Conservation (phyloP, 108 stramenopile genomes). For the Cyclotella sp. region DNA sequence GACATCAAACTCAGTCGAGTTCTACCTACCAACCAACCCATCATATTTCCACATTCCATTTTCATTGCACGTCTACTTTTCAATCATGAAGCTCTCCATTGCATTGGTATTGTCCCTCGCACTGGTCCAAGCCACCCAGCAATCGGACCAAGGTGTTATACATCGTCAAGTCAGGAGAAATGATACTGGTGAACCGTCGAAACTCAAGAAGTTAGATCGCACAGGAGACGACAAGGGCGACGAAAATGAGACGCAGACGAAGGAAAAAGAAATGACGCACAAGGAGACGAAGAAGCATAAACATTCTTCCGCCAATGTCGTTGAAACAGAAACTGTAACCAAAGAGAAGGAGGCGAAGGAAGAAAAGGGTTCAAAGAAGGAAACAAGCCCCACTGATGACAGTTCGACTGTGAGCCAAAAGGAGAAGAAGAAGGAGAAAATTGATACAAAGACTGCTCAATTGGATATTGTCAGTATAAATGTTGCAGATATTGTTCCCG, state of each 20-base stretch:
- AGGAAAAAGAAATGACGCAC: neutral
- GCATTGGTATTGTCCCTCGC: neutral
- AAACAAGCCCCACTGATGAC: neutral
- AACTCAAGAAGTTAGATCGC: neutral
- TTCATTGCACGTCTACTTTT: no score
- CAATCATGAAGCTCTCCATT: neutral
- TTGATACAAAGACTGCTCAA: no score
- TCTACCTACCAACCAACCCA: no score
- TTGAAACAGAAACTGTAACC: neutral
- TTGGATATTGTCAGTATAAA: no score
- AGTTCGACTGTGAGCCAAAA: neutral
- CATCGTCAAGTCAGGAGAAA: slow-evolving; percentile 12
- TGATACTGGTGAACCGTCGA: neutral
- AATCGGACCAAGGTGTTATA: neutral
- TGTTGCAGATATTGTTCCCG: no score
- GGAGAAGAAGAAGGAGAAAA: neutral
- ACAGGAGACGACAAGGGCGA: neutral
- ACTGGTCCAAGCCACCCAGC: neutral
- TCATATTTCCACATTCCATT: no score
- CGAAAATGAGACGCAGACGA: neutral
- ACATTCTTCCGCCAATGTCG: neutral
- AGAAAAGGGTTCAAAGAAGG: neutral
- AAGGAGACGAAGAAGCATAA: neutral
- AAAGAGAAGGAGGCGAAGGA: slow-evolving; percentile 1
- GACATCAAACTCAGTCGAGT: no score